Evolutionary conservation across 2,329 filamentous ascomycete species (phyloP).

Genomic region (Pyrenophora tritici-repentis): DNA sequence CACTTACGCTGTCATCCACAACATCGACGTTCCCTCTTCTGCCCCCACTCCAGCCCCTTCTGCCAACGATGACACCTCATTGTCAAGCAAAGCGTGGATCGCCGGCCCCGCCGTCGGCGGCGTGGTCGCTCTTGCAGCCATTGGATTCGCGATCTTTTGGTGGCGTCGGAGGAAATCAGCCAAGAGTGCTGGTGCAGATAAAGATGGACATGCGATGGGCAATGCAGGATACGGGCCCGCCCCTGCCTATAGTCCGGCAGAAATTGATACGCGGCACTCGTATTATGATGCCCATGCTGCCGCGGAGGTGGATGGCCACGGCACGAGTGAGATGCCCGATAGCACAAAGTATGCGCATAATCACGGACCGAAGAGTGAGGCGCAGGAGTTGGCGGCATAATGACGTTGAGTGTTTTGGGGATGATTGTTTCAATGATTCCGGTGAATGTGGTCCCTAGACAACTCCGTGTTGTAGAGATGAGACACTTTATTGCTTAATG

Average conservation of each 20-base stretch:
- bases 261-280: neutral
- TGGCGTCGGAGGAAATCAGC: constrained; percentile 20
- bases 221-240: neutral
- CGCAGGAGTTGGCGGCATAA: constrained; percentile 8
- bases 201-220: constrained; percentile 1
- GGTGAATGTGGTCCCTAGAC: too few relatives aligned
- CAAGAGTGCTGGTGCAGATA: constrained; percentile 6
- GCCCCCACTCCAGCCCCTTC: neutral
- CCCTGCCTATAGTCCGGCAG: constrained; percentile 7
- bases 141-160: constrained; percentile 22
- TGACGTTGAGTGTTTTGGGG: too few relatives aligned
- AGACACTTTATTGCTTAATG: too few relatives aligned
- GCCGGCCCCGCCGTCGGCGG: constrained; percentile 35
- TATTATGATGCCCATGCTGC: constrained; percentile 3
- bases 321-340: constrained; percentile 20
- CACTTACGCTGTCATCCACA: constrained; percentile 29
- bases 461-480: too few relatives aligned
- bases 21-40: constrained; percentile 10
- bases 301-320: constrained; percentile 9
- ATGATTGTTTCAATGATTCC: too few relatives aligned
- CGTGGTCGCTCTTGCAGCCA: constrained; percentile 20
- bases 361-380: neutral
- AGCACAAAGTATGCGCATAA: constrained; percentile 26
- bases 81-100: constrained; percentile 33
- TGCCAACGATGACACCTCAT: neutral